Evolutionary conservation across 164 flowering plant genomes (phyloP).

Genomic region (Vitis cinerea): DNA sequence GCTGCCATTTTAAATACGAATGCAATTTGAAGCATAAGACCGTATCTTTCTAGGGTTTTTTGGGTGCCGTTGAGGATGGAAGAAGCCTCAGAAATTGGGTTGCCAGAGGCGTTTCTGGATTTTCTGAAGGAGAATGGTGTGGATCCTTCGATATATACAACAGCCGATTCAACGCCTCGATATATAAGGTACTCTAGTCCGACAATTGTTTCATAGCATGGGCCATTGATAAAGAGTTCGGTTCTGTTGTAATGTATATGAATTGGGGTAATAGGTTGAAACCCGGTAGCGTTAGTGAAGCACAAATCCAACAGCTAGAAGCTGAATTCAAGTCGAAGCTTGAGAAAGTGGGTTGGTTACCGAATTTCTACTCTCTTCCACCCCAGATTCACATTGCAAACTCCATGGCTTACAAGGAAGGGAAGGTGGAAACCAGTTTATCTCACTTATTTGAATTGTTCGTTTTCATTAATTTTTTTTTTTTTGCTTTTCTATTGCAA

Average conservation of each 20-base stretch:
- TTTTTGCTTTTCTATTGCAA: background rate
- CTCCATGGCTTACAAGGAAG: conserved; percentile 61
- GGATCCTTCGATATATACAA: conserved; percentile 68
- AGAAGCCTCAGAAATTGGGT: conserved; percentile 30
- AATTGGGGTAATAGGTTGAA: conserved; percentile 48
- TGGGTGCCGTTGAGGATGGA: conserved; percentile 18
- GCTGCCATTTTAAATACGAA: too few relatives aligned
- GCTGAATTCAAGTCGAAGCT: conserved; percentile 60
- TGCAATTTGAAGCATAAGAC: too few relatives aligned
- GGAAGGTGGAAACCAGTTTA: conserved; percentile 50
- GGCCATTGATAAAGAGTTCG: background rate
- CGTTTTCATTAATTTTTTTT: background rate
- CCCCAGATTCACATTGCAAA: conserved; percentile 65
- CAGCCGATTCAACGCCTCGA: conserved; percentile 58
- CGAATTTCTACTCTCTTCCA: conserved; percentile 66
- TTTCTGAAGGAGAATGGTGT: conserved; percentile 66
- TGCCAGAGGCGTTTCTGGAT: conserved; percentile 62
- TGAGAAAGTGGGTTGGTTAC: conserved; percentile 64
- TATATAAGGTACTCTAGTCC: conserved; percentile 52
- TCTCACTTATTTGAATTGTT: background rate
- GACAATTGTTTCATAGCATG: too few relatives aligned
- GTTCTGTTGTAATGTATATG: conserved; percentile 1
- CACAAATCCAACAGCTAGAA: conserved; percentile 53
- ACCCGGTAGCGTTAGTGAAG: conserved; percentile 55
- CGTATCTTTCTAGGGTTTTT: too few relatives aligned